Evolutionary conservation across 2,329 filamentous ascomycete species (phyloP).

Genomic region (Microcera coccophila): DNA sequence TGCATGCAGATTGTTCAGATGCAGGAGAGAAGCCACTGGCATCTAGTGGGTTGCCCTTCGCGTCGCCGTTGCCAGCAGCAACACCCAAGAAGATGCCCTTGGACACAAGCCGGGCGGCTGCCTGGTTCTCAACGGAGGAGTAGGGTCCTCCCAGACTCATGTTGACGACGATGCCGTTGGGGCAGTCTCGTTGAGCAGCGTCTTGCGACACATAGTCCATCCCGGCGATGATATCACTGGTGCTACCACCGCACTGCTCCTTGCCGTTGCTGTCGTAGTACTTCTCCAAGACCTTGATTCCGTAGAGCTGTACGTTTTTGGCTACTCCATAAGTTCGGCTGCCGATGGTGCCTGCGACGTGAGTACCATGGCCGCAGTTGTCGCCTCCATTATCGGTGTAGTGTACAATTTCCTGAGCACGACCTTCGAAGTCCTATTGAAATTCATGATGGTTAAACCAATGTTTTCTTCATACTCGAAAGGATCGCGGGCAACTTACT

Average conservation of each 20-base stretch:
- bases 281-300: constrained; percentile 46
- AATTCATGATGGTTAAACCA: no score
- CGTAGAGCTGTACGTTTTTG: constrained; percentile 39
- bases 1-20: constrained; percentile 22
- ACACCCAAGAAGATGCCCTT: constrained; percentile 38
- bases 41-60: no score
- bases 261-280: no score
- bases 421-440: no score
- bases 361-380: constrained; percentile 10
- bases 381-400: constrained; percentile 6
- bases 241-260: constrained; percentile 16
- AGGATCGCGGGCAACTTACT: constrained; percentile 12
- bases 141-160: constrained; percentile 38
- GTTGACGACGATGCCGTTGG: constrained; percentile 38
- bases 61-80: constrained; percentile 23
- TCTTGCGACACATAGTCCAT: constrained; percentile 36
- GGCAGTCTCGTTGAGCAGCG: constrained; percentile 26
- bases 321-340: constrained; percentile 30
- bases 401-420: no score
- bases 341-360: constrained; percentile 14
- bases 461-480: constrained; percentile 11
- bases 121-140: constrained; percentile 18
- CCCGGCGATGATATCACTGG: constrained; percentile 27
- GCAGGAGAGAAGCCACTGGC: constrained; percentile 18
- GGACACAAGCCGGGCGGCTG: constrained; percentile 19